Conservation (phyloP, 1,284 basidiomycete species). For the Ganoderma multipileum region DNA sequence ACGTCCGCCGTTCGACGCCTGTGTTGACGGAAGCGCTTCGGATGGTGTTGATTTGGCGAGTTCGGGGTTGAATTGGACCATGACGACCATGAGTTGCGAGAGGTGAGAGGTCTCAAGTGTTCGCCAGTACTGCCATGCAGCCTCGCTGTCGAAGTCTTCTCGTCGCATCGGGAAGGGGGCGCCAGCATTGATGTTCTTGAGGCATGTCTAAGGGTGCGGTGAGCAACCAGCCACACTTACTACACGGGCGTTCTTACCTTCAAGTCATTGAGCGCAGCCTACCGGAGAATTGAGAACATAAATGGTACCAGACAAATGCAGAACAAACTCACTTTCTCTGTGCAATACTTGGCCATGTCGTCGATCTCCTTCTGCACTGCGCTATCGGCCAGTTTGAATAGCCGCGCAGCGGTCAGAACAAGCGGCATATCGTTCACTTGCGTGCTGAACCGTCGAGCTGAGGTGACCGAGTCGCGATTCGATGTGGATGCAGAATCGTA, state of each 20-base stretch:
- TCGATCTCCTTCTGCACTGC: slow-evolving; percentile 82
- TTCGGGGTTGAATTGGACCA: slow-evolving; percentile 89
- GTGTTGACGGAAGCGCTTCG: slow-evolving; percentile 53
- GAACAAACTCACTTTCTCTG: slow-evolving; percentile 69
- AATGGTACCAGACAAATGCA: neutral
- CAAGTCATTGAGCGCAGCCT: slow-evolving; percentile 85
- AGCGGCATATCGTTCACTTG: slow-evolving; percentile 78
- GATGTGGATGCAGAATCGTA: slow-evolving; percentile 69
- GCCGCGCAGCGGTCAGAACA: slow-evolving; percentile 70
- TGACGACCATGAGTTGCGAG: slow-evolving; percentile 87
- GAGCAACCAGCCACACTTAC: neutral
- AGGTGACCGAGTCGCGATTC: slow-evolving; percentile 59
- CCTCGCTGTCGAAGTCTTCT: slow-evolving; percentile 85
- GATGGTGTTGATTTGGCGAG: slow-evolving; percentile 80
- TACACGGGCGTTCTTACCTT: slow-evolving; percentile 58
- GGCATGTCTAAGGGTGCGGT: slow-evolving; percentile 68
- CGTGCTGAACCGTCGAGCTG: slow-evolving; percentile 49
- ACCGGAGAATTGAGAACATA: slow-evolving; percentile 4
- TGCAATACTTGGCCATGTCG: slow-evolving; percentile 71
- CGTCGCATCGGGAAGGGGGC: slow-evolving; percentile 84
- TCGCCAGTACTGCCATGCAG: slow-evolving; percentile 87
- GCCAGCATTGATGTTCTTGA: slow-evolving; percentile 91
- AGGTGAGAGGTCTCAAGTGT: slow-evolving; percentile 85
- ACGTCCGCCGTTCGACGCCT: slow-evolving; percentile 44
- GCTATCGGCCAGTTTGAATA: slow-evolving; percentile 79